Conservation (phyloP, 805 yeast species). For the Wickerhamiella lipophila region DNA sequence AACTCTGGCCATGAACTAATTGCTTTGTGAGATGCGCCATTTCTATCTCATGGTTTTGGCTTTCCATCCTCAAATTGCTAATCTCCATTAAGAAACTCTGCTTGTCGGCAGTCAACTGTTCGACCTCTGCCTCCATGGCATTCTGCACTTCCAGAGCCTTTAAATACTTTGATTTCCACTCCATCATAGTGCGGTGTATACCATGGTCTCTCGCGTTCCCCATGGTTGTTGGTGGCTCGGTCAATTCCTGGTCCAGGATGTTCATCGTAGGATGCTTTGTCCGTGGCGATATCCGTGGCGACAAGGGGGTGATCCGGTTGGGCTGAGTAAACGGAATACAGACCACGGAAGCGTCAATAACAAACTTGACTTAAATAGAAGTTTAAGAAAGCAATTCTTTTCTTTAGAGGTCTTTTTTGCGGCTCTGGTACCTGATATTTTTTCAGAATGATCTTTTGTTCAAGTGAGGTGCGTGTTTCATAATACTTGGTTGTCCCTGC, state of each 20-base stretch:
- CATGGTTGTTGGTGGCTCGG: not conserved
- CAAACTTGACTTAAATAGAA: no score
- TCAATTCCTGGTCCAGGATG: slow-evolving; percentile 1
- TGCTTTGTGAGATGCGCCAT: slow-evolving; percentile 24
- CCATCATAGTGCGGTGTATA: not conserved
- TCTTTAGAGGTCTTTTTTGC: no score
- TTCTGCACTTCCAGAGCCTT: slow-evolving; percentile 15
- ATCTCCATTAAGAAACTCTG: slow-evolving; percentile 18
- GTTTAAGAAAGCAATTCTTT: no score
- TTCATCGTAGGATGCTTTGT: slow-evolving; percentile 2
- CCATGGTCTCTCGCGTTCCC: not conserved
- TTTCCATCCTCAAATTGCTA: not conserved
- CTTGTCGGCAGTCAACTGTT: slow-evolving; percentile 17
- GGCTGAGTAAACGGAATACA: not conserved
- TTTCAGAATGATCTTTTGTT: no score
- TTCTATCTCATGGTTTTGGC: slow-evolving; percentile 17
- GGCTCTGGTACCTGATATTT: no score
- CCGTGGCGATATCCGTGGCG: slow-evolving; percentile 3
- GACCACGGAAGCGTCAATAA: no score
- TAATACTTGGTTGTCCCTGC: no score
- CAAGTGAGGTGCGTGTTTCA: no score
- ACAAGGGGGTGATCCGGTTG: not conserved
- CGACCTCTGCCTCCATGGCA: slow-evolving; percentile 21
- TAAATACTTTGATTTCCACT: slow-evolving; percentile 9
- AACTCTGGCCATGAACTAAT: slow-evolving; percentile 23